Conservation (phyloP, 169 alveolate genomes). For the Cryptosporidium muris region DNA sequence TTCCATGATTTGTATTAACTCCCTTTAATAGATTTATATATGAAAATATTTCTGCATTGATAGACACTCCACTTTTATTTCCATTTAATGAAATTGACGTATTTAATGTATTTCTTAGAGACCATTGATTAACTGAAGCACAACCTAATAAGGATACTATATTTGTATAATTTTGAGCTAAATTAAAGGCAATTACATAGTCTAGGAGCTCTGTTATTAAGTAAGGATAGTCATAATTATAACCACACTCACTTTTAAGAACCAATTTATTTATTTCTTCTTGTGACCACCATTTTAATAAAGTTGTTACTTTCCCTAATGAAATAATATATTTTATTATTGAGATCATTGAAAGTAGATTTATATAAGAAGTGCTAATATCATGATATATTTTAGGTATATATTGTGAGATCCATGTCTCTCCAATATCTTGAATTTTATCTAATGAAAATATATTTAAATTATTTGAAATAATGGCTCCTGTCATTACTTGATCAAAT, state of each 20-base stretch:
- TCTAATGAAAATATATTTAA: background rate
- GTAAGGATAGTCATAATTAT: background rate
- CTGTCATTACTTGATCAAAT: conserved; percentile 7
- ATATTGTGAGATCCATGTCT: too few relatives aligned
- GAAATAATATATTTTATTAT: too few relatives aligned
- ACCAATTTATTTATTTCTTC: conserved; percentile 11
- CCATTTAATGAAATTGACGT: conserved; percentile 15
- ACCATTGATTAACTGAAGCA: conserved; percentile 57
- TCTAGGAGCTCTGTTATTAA: conserved; percentile 21
- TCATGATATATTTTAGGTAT: too few relatives aligned
- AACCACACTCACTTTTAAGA: conserved; percentile 50
- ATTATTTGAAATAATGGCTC: conserved; percentile 16
- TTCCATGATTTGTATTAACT: background rate
- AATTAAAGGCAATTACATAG: background rate
- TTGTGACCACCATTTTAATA: background rate
- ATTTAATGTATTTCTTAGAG: conserved; percentile 13
- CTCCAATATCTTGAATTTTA: too few relatives aligned
- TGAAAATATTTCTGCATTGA: conserved; percentile 10
- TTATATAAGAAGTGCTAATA: too few relatives aligned
- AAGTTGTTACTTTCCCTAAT: background rate
- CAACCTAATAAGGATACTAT: conserved; percentile 6
- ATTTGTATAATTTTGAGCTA: background rate
- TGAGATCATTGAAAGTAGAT: too few relatives aligned
- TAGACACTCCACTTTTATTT: conserved; percentile 5
- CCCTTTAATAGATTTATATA: conserved; percentile 7